Evolutionary conservation across 2,329 filamentous ascomycete genomes (phyloP).

Genomic region (Aureobasidium uvarum): DNA sequence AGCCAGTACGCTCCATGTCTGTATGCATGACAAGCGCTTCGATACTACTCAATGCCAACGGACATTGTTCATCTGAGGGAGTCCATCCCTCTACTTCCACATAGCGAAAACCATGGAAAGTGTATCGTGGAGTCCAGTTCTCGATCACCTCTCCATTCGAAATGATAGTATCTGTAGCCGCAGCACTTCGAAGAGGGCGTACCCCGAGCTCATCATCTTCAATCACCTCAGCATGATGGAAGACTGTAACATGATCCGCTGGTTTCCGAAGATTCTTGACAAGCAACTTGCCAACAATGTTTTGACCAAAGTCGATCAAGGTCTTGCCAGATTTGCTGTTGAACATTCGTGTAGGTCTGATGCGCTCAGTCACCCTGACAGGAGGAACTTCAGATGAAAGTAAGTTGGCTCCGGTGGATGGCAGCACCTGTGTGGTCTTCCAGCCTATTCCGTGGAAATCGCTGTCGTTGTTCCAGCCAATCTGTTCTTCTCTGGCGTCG

Average conservation of each 20-base stretch:
- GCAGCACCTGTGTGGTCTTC: slow-evolving; percentile 37
- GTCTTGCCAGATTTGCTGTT: slow-evolving; percentile 47
- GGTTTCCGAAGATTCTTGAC: slow-evolving; percentile 42
- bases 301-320: slow-evolving; percentile 59
- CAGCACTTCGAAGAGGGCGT: slow-evolving; percentile 48
- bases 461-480: slow-evolving; percentile 21
- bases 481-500: slow-evolving; percentile 42
- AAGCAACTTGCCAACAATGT: slow-evolving; percentile 54
- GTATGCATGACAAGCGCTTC: slow-evolving; percentile 50
- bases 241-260: slow-evolving; percentile 45
- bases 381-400: slow-evolving; percentile 48
- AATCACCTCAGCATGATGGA: slow-evolving; percentile 57
- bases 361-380: slow-evolving; percentile 41
- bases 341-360: slow-evolving; percentile 36
- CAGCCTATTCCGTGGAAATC: slow-evolving; percentile 36
- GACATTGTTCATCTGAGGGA: slow-evolving; percentile 30
- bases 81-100: slow-evolving; percentile 51
- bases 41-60: slow-evolving; percentile 32
- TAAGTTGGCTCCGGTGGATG: slow-evolving; percentile 39
- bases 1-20: slow-evolving; percentile 53
- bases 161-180: slow-evolving; percentile 45
- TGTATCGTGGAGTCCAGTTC: slow-evolving; percentile 51
- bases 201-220: slow-evolving; percentile 48
- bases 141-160: slow-evolving; percentile 35
- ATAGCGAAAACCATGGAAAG: slow-evolving; percentile 56